These are phyloP conservation scores for Lepidium didymum DNA, from an alignment of 345 rosid species.

Conservation along the genomic window DNA sequence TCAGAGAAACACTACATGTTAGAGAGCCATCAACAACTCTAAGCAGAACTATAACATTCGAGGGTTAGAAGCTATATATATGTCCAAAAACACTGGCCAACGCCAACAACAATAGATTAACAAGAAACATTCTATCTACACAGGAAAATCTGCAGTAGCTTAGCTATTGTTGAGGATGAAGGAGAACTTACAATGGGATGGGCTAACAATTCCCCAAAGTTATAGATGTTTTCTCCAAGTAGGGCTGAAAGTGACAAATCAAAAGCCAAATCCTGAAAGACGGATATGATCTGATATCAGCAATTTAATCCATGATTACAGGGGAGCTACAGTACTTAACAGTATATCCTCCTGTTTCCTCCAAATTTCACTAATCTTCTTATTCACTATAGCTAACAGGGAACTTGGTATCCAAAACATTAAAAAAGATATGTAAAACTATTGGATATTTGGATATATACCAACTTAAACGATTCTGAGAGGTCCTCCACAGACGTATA, in stretches of 20 bases:
- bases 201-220: conserved; percentile 96
- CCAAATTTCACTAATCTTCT: background rate
- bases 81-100: background rate
- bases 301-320: background rate
- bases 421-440: background rate
- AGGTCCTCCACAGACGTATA: conserved; percentile 90
- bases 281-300: background rate
- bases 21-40: background rate
- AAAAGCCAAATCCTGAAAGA: conserved; percentile 88
- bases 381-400: background rate
- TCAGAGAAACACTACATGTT: background rate
- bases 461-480: conserved; percentile 95
- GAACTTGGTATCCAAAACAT: background rate
- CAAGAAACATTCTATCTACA: background rate
- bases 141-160: background rate
- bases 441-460: conserved; percentile 20
- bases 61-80: background rate
- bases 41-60: background rate
- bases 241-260: conserved; percentile 97
- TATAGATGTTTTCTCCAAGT: conserved; percentile 97
- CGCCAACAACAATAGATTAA: background rate
- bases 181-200: conserved; percentile 87
- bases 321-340: background rate
- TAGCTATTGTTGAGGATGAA: background rate
- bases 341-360: background rate